Evolutionary conservation across 169 alveolate species (phyloP).

Genomic region (Cryptosporidium tyzzeri): DNA sequence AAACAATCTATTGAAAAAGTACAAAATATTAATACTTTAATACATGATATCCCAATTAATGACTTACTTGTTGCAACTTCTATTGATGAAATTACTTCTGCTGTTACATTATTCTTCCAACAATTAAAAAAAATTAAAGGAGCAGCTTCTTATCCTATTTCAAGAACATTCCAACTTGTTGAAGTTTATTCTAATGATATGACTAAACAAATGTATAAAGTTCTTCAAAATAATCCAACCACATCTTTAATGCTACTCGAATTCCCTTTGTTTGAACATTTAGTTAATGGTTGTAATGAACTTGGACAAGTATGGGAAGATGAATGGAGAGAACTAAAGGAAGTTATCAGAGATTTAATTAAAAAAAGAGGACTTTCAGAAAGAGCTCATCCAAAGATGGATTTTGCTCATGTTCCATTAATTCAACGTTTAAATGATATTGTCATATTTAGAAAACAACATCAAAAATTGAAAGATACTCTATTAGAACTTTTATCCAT

Average conservation of each 20-base stretch:
- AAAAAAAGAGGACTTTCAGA: constrained; percentile 89
- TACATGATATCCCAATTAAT: constrained; percentile 96
- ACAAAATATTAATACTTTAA: constrained; percentile 88
- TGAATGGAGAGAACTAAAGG: constrained; percentile 91
- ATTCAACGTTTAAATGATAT: constrained; percentile 91
- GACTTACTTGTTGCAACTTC: constrained; percentile 92
- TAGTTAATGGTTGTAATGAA: constrained; percentile 87
- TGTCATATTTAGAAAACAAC: constrained; percentile 91
- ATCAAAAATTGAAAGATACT: constrained; percentile 92
- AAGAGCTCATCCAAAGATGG: constrained; percentile 87
- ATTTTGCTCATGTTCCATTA: constrained; percentile 88
- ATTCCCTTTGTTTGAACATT: constrained; percentile 87
- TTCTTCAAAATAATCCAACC: constrained; percentile 81
- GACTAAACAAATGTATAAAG: constrained; percentile 83
- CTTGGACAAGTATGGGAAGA: constrained; percentile 94
- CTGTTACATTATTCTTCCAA: constrained; percentile 90
- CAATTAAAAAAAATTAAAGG: constrained; percentile 91
- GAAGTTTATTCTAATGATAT: constrained; percentile 94
- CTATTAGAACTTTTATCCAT: constrained; percentile 74
- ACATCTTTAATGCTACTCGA: constrained; percentile 87
- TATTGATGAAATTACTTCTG: constrained; percentile 88
- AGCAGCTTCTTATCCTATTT: constrained; percentile 89
- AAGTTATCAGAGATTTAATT: constrained; percentile 86
- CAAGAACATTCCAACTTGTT: constrained; percentile 90
- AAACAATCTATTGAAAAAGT: constrained; percentile 91